Conservation (phyloP, 2,329 filamentous ascomycete genomes). For the Fusarium siculi region DNA sequence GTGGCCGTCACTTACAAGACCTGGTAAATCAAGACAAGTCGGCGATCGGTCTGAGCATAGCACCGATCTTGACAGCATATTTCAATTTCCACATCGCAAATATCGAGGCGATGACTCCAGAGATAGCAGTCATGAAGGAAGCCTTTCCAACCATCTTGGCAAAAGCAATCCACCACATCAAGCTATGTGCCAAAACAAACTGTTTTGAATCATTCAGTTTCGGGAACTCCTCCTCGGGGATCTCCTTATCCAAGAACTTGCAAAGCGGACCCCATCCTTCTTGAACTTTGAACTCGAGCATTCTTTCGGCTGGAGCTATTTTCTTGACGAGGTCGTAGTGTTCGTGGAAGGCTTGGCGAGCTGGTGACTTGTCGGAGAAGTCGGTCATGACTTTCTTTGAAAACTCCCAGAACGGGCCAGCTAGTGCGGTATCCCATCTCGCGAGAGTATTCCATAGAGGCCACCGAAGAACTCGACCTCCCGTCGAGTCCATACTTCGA, state of each 20-base stretch:
- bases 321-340: slow-evolving; percentile 13
- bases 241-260: slow-evolving; percentile 4
- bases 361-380: slow-evolving; percentile 15
- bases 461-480: slow-evolving; percentile 19
- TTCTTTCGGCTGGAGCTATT: background rate
- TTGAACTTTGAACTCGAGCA: slow-evolving; percentile 19
- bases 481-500: slow-evolving; percentile 25
- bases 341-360: slow-evolving; percentile 10
- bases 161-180: slow-evolving; percentile 38
- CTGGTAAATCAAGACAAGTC: background rate
- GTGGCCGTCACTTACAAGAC: background rate
- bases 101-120: slow-evolving; percentile 16
- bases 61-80: background rate
- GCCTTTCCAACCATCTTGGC: slow-evolving; percentile 28
- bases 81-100: slow-evolving; percentile 23
- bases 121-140: background rate
- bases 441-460: slow-evolving; percentile 30
- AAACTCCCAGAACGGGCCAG: slow-evolving; percentile 29
- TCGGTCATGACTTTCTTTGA: slow-evolving; percentile 22
- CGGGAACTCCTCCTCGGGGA: slow-evolving; percentile 15
- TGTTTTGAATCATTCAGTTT: slow-evolving; percentile 21
- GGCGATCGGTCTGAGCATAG: slow-evolving; percentile 3
- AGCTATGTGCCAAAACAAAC: slow-evolving; percentile 19
- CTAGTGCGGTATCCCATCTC: slow-evolving; percentile 3
- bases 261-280: slow-evolving; percentile 31